Base-by-base conservation (phyloP, 148 eudicot genomes). In the Camellia lanceoleosa region DNA sequence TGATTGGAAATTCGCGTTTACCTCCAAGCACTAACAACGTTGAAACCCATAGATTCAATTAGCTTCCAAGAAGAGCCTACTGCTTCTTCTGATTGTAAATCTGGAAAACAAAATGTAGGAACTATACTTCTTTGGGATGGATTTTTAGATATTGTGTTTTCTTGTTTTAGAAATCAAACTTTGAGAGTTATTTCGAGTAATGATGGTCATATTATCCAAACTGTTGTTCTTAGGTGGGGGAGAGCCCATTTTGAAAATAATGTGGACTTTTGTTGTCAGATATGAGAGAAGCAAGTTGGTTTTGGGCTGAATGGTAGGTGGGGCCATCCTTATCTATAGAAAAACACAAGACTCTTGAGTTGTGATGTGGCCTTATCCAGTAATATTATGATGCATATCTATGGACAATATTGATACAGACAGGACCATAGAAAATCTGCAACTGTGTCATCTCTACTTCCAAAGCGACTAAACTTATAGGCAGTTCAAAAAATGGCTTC, bases 301-400 rank as follows among this genome's bases (percentile, higher is more conserved):
- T 23, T 52, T 73, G 4, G 46, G 46, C 30, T 42, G 51, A 41
- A 14, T 18, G 16, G 72, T 14, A 18, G 41, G 55, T 83, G 80
- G 90, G 87, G 42, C 86, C 73, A 82, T 85, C 83, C 91, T 85
- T 81, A 89, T 89, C 89, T 75, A 72, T 44, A 73, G 38, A 30
- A 63, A 77, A 47, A 16, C 67, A n/a, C 59, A 47, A 67, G 13
- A 30, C 11, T 71, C 59, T 77, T 11, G 76, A 80, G 54, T 10
- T 70, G 70, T 78, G 76, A 83, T 75, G 60, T 83, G 82, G 81
- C 89, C 87, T 87, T 87, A 82, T 85, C 88, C 82, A 66, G 63
- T 58, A 73, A 42, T 42, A 56, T 16, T 14, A 43, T 10, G 56
- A 47, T 47, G 43, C 46, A 42, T 54, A 52, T 56, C 38, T 70